A percentile compares a stretch with the other conserved stretches of the same genome.
Conservation (phyloP, 352 stramenopile genomes). For the Globisporangium parvum region DNA sequence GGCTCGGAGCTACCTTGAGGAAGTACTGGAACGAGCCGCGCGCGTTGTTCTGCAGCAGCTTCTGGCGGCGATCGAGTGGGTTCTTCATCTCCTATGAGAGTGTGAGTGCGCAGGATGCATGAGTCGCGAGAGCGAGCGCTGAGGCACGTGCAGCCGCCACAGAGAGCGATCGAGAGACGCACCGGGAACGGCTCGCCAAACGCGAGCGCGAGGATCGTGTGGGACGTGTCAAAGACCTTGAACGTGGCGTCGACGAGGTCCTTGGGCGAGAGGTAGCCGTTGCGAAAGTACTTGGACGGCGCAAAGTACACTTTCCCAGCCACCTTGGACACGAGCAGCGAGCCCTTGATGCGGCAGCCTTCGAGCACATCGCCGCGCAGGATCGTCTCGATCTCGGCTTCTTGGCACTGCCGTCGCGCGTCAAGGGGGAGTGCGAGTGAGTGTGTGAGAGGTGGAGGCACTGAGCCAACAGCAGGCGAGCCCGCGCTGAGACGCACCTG, state of each 20-base stretch:
- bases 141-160: too few relatives aligned
- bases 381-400: slow-evolving; percentile 69
- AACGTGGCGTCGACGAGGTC: slow-evolving; percentile 66
- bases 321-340: slow-evolving; percentile 74
- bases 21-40: slow-evolving; percentile 84
- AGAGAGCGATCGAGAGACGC: slow-evolving; percentile 6
- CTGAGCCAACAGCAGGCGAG: background rate
- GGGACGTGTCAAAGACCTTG: slow-evolving; percentile 68
- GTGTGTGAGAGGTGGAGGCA: background rate
- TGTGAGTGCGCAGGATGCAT: background rate
- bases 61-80: slow-evolving; percentile 60
- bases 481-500: slow-evolving; percentile 24
- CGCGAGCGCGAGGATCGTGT: slow-evolving; percentile 55
- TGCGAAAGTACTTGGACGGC: slow-evolving; percentile 78
- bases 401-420: slow-evolving; percentile 46
- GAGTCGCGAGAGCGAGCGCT: background rate
- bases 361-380: slow-evolving; percentile 69
- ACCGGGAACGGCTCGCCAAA: slow-evolving; percentile 77
- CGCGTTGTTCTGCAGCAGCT: slow-evolving; percentile 37
- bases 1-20: slow-evolving; percentile 72
- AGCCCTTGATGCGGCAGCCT: slow-evolving; percentile 71
- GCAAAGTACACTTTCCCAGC: slow-evolving; percentile 78
- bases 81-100: slow-evolving; percentile 73
- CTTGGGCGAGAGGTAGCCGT: slow-evolving; percentile 59
- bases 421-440: background rate